Evolutionary conservation across 2,329 filamentous ascomycete species (phyloP).

Genomic region (Penicillium sp.): DNA sequence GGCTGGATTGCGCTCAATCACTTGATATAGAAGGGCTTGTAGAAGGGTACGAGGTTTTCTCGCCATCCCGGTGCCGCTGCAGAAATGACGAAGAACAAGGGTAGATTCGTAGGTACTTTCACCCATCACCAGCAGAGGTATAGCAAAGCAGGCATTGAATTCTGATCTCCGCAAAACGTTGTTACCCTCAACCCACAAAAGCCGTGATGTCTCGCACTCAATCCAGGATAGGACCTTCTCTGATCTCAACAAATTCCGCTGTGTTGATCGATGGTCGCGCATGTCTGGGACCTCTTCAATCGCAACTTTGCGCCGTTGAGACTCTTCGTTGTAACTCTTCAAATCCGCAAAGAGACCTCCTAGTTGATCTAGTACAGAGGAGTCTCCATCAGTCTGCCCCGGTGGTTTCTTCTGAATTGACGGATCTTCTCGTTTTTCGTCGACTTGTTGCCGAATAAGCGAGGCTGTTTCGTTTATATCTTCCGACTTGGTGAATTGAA

Average conservation of each 20-base stretch:
- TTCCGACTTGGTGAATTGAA: background rate
- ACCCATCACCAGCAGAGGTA: background rate
- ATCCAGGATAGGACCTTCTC: background rate
- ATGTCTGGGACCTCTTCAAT: background rate
- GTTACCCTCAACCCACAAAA: background rate
- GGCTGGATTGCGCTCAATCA: background rate
- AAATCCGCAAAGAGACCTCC: background rate
- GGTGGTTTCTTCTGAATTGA: background rate
- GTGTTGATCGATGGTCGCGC: background rate
- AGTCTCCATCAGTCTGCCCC: background rate
- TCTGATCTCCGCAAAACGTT: background rate
- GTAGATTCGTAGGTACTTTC: background rate
- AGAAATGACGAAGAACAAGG: background rate
- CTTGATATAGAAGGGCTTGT: background rate
- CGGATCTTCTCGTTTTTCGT: background rate
- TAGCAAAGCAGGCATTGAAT: background rate
- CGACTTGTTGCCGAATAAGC: background rate
- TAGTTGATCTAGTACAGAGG: background rate
- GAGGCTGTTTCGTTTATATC: background rate
- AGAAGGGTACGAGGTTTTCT: background rate
- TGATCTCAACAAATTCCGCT: background rate
- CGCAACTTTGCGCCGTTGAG: background rate
- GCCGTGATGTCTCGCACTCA: background rate
- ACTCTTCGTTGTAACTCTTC: background rate
- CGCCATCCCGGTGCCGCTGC: background rate